A percentile compares a stretch with the other conserved stretches of the same genome.
These are phyloP conservation scores for Boletus tomentosulus DNA, from an alignment of 768 basidiomycete species.

Conservation along the genomic window DNA sequence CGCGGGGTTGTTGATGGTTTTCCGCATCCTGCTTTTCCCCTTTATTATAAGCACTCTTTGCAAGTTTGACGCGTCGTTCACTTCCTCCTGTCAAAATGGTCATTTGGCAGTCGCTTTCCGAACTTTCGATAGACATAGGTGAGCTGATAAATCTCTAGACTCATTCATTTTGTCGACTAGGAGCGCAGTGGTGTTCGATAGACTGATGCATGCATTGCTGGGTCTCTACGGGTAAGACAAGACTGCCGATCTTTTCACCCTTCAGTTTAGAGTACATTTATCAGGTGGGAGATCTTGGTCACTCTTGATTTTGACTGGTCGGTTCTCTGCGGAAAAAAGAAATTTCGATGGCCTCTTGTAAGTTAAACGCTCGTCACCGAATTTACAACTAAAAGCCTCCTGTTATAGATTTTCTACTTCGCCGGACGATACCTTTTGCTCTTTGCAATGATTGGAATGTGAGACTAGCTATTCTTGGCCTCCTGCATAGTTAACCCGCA, in stretches of 20 bases:
- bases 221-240: constrained; percentile 42
- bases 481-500: neutral
- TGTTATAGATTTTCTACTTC: constrained; percentile 41
- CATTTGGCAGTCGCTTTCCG: constrained; percentile 37
- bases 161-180: neutral
- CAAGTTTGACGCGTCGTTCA: neutral
- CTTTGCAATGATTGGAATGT: constrained; percentile 47
- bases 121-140: constrained; percentile 37
- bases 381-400: constrained; percentile 4
- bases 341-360: constrained; percentile 47
- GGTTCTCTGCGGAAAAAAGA: constrained; percentile 37
- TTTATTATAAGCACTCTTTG: neutral
- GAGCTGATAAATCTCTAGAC: constrained; percentile 10
- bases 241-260: neutral
- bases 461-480: constrained; percentile 7
- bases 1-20: neutral
- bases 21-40: neutral
- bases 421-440: constrained; percentile 42
- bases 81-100: constrained; percentile 29
- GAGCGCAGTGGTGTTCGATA: constrained; percentile 34
- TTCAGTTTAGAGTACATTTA: neutral
- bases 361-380: constrained; percentile 18
- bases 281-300: constrained; percentile 42
- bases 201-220: constrained; percentile 40
- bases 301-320: constrained; percentile 42